phyloP scores from a whole-genome alignment of 306 rosid species.

The Pyrus communis region DNA sequence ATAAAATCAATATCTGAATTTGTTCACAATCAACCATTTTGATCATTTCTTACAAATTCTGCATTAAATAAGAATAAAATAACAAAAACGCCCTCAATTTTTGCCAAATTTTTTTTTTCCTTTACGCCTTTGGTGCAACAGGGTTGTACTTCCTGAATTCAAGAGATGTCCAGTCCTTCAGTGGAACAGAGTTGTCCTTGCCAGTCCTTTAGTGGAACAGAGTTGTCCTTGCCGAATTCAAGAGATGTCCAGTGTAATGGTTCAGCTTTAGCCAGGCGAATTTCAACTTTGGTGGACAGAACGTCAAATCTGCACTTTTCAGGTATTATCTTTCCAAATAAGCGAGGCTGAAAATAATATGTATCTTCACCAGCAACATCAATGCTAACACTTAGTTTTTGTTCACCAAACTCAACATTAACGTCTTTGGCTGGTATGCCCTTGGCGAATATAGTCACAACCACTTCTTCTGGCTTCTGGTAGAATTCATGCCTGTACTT shows the following conservation, averaged over 20 bases:
- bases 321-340: conserved; percentile 76
- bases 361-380: conserved; percentile 56
- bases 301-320: conserved; percentile 45
- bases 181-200: too few relatives aligned
- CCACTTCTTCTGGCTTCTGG: conserved; percentile 71
- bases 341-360: conserved; percentile 61
- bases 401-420: conserved; percentile 66
- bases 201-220: too few relatives aligned
- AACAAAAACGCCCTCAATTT: too few relatives aligned
- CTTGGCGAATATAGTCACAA: conserved; percentile 74
- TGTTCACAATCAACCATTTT: too few relatives aligned
- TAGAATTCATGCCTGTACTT: conserved; percentile 63
- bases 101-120: too few relatives aligned
- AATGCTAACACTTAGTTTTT: conserved; percentile 65
- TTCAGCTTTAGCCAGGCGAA: conserved; percentile 73
- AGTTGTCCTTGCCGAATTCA: conserved; percentile 39
- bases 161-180: too few relatives aligned
- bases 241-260: conserved; percentile 47
- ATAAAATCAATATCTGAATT: too few relatives aligned
- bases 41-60: too few relatives aligned
- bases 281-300: conserved; percentile 70
- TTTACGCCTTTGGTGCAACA: too few relatives aligned
- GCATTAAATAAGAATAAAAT: too few relatives aligned
- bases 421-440: conserved; percentile 49
- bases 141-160: too few relatives aligned